Percentiles rank a stretch among this genome's conserved stretches.
Evolutionary conservation across 495 filamentous ascomycete genomes (phyloP).

Genomic region (Pseudevernia furfuracea): DNA sequence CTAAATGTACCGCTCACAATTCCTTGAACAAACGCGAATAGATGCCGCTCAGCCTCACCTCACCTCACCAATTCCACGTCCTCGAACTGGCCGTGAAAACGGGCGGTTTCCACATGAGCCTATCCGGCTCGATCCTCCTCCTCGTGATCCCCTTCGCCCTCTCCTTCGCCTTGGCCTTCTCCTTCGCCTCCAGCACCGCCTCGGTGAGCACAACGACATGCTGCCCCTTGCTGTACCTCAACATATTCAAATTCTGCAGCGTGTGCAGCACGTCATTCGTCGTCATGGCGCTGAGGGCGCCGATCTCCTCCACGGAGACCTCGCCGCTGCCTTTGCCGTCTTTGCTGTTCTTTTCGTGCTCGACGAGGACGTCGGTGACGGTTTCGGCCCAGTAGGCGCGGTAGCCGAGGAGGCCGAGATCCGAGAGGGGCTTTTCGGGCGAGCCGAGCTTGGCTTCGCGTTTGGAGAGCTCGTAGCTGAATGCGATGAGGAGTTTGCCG

Average conservation of each 20-base stretch:
- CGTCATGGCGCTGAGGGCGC: constrained; percentile 78
- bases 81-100: constrained; percentile 81
- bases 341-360: constrained; percentile 32
- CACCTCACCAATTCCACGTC: constrained; percentile 85
- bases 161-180: constrained; percentile 66
- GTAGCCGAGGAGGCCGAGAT: constrained; percentile 85
- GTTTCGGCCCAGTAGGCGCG: constrained; percentile 95
- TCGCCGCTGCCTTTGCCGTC: constrained; percentile 36
- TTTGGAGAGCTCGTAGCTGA: constrained; percentile 95
- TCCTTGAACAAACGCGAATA: neutral
- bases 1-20: neutral
- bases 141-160: constrained; percentile 63
- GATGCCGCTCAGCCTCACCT: neutral
- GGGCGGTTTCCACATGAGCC: constrained; percentile 90
- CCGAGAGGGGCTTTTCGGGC: constrained; percentile 91
- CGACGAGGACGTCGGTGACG: constrained; percentile 73
- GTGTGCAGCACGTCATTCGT: constrained; percentile 91
- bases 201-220: constrained; percentile 85
- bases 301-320: constrained; percentile 74
- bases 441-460: constrained; percentile 90
- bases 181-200: constrained; percentile 67
- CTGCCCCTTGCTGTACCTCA: constrained; percentile 86
- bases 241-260: constrained; percentile 85
- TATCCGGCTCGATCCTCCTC: constrained; percentile 64
- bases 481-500: constrained; percentile 86